These are phyloP conservation scores for Plasmopara viticola DNA, from an alignment of 352 stramenopile genomes.

Conservation along the genomic window DNA sequence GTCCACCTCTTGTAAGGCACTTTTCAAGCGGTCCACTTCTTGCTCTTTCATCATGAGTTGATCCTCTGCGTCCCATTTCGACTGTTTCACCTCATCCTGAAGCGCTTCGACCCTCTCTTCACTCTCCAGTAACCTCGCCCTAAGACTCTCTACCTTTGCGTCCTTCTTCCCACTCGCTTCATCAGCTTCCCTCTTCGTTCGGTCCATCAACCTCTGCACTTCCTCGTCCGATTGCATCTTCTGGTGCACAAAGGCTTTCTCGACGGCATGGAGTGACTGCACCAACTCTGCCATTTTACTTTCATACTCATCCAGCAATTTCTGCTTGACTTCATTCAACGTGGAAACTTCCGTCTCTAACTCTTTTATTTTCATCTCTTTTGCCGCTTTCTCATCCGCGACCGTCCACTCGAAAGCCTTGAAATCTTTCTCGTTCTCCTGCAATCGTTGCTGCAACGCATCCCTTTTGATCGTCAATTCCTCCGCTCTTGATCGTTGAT, in stretches of 20 bases:
- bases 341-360: conserved; percentile 49
- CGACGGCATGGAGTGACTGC: conserved; percentile 72
- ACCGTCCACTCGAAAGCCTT: conserved; percentile 71
- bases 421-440: conserved; percentile 56
- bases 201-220: conserved; percentile 35
- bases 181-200: conserved; percentile 44
- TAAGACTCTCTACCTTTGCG: conserved; percentile 39
- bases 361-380: conserved; percentile 58
- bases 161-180: conserved; percentile 21
- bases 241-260: conserved; percentile 81
- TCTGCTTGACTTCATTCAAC: conserved; percentile 68
- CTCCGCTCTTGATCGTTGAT: conserved; percentile 32
- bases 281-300: conserved; percentile 79
- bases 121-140: conserved; percentile 36
- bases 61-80: conserved; percentile 57
- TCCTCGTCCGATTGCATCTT: conserved; percentile 74
- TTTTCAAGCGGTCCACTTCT: conserved; percentile 40
- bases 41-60: conserved; percentile 52
- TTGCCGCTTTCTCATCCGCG: conserved; percentile 43
- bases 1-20: conserved; percentile 48
- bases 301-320: conserved; percentile 80
- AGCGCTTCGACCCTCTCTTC: conserved; percentile 46
- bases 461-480: conserved; percentile 65
- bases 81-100: conserved; percentile 53
- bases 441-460: conserved; percentile 48